phyloP scores from a whole-genome alignment of 306 rosid genomes.

The Medicago lupulina region DNA sequence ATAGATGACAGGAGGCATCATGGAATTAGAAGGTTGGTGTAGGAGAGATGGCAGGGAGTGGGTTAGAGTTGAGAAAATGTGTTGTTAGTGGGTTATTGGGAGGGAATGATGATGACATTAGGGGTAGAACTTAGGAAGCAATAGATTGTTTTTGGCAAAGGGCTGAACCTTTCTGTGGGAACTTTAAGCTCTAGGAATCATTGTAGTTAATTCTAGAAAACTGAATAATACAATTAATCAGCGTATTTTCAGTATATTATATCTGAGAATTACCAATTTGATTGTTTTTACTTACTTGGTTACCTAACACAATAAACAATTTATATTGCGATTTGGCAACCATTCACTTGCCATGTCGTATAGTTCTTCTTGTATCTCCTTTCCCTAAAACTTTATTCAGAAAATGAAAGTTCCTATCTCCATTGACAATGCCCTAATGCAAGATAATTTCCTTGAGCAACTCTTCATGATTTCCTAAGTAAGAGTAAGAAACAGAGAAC shows the following conservation, averaged over 20 bases:
- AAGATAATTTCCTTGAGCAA: slow-evolving; percentile 12
- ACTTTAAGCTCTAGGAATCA: not conserved
- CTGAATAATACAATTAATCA: not conserved
- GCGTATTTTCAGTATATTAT: not conserved
- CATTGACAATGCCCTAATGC: not conserved
- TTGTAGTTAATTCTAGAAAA: not conserved
- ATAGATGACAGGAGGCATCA: too few relatives aligned
- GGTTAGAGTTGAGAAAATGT: too few relatives aligned
- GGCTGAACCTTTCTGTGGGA: too few relatives aligned
- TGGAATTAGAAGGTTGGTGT: too few relatives aligned
- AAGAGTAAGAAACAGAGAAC: slow-evolving; percentile 27
- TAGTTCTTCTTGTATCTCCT: slow-evolving; percentile 28
- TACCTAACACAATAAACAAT: not conserved
- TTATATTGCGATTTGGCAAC: not conserved
- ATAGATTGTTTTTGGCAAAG: too few relatives aligned
- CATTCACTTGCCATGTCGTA: not conserved
- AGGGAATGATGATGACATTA: too few relatives aligned
- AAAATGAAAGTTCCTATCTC: slow-evolving; percentile 11
- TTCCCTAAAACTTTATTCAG: slow-evolving; percentile 16
- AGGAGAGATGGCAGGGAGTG: too few relatives aligned
- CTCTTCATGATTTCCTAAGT: not conserved
- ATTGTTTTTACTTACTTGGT: not conserved
- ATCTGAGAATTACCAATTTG: not conserved
- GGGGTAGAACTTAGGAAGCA: too few relatives aligned
- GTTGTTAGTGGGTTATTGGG: too few relatives aligned